Percentiles rank a stretch among this genome's conserved stretches.
phyloP scores from a whole-genome alignment of 306 rosid genomes.

The Quercus mongolica region DNA sequence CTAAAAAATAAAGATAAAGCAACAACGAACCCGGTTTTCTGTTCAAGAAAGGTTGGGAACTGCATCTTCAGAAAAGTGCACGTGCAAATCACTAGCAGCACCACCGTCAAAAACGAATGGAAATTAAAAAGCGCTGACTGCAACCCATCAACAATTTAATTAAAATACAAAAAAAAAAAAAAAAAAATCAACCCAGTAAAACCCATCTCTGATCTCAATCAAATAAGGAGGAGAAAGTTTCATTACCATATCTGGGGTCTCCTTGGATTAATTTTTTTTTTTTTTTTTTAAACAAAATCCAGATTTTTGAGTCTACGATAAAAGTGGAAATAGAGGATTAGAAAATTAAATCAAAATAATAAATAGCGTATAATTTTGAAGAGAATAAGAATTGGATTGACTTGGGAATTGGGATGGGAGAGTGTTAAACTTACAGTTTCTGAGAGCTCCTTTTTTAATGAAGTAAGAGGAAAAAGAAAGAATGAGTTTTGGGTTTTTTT shows the following conservation, averaged over 20 bases:
- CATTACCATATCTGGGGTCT: slow-evolving; percentile 34
- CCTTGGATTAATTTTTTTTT: no score
- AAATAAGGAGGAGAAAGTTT: neutral
- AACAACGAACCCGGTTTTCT: slow-evolving; percentile 60
- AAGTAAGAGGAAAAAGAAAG: no score
- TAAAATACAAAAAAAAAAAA: neutral
- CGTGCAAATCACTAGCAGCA: slow-evolving; percentile 69
- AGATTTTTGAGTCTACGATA: no score
- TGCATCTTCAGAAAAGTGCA: slow-evolving; percentile 82
- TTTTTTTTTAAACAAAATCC: no score
- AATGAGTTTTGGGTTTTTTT: no score
- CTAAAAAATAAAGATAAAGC: neutral
- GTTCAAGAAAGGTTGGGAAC: slow-evolving; percentile 70
- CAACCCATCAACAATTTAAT: neutral
- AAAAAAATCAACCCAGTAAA: neutral
- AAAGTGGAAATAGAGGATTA: no score
- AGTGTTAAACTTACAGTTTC: no score
- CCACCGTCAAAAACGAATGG: slow-evolving; percentile 80
- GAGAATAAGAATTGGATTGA: no score
- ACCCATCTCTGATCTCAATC: neutral
- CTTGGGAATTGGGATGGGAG: no score
- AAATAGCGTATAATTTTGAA: no score
- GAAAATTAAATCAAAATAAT: no score
- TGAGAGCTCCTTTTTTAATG: no score
- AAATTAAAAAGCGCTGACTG: slow-evolving; percentile 88